phyloP scores from a whole-genome alignment of 805 yeast genomes.

The Tetrapisispora arboricola region DNA sequence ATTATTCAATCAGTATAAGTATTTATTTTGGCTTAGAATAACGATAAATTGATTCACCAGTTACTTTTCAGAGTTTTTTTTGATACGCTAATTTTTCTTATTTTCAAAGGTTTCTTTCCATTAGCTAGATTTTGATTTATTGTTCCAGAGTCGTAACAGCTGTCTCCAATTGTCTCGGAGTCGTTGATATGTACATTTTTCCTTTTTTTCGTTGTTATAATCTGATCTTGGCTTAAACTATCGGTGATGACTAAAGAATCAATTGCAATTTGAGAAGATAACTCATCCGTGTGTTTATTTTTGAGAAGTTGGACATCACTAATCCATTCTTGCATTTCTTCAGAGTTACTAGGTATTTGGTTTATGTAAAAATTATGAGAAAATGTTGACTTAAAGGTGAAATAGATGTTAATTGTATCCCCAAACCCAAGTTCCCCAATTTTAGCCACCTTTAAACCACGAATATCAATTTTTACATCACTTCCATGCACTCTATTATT shows the following conservation, averaged over 20 bases:
- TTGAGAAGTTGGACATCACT: constrained; percentile 10
- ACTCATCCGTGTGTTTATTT: neutral
- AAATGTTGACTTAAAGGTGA: constrained; percentile 11
- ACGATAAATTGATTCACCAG: constrained; percentile 18
- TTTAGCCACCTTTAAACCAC: constrained; percentile 11
- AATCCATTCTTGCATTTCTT: constrained; percentile 17
- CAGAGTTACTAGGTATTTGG: constrained; percentile 10
- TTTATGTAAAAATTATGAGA: constrained; percentile 17
- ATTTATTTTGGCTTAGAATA: too few species aligned
- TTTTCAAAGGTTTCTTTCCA: constrained; percentile 13
- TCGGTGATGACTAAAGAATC: constrained; percentile 13
- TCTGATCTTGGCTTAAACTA: constrained; percentile 9
- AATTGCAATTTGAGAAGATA: constrained; percentile 14
- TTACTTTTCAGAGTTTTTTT: constrained; percentile 24
- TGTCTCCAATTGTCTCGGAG: constrained; percentile 9
- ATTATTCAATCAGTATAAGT: too few species aligned
- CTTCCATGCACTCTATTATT: neutral
- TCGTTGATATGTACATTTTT: constrained; percentile 15
- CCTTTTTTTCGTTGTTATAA: constrained; percentile 11
- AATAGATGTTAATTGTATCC: constrained; percentile 10
- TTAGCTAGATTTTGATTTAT: neutral
- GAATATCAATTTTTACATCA: constrained; percentile 16
- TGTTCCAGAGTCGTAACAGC: too few species aligned
- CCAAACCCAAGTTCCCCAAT: constrained; percentile 7
- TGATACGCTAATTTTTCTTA: constrained; percentile 26